Base-by-base conservation (phyloP, 225 moss, liverwort and hornwort species). In the Sphagnum tenellum region DNA sequence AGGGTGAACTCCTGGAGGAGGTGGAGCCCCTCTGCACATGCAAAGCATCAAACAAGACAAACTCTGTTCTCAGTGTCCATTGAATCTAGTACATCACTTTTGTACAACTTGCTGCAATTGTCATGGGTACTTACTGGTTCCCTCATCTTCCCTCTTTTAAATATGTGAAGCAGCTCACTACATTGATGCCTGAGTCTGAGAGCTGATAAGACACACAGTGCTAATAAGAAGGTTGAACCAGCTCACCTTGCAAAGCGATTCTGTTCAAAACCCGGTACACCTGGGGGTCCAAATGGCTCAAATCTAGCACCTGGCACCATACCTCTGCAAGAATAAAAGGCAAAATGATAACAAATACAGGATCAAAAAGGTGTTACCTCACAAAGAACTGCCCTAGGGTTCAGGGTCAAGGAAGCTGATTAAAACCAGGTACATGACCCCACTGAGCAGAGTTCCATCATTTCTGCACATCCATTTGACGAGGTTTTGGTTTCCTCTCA, bases 191-290 rank as follows among this genome's bases (percentile, higher is more conserved):
- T 64, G 64, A 50, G 29, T 29, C 29, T 29, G 29, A 29, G 29
- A 29, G 29, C 29, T 29, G 29, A 29, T 29, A 44, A 67, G 44
- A 3, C 45, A 10, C 10, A 55, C 53, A 55, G 55, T 47, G 9
- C n/a, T 3, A 62, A 62, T n/a, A 59, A 60, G 46, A 48, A 60
- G 46, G 45, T n/a, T 47, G 48, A 29, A 29, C 29, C 29, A 29
- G 10, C 45, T 10, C 50, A 69, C 69, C 69, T 60, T 8, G 58
- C 44, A 45, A 61, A 50, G 4, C 50, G 13, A 9, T 60, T 60
- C 2, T 60, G 69, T 45, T 69, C 69, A 61, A 69, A 69, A 12
- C 69, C 69, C 8, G 69, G 69, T 9, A 69, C 69, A 51, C 60
- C 60, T 51, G 69, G 69, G 5, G 69, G 69, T 3, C 69, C 69